phyloP scores from a whole-genome alignment of 148 eudicot genomes.

The Fagopyrum tataricum region DNA sequence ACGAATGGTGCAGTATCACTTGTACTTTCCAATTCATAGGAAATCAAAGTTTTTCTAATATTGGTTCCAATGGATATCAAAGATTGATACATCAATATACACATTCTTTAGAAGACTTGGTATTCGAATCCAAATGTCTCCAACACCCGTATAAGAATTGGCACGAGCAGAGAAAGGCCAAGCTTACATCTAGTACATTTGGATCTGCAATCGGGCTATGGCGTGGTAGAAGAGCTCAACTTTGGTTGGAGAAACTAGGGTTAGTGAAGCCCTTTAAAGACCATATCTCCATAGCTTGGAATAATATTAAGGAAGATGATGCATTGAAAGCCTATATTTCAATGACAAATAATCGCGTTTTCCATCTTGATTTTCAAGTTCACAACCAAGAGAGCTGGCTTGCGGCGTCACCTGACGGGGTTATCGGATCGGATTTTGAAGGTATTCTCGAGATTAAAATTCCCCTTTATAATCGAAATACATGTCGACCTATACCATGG shows the following conservation, averaged over 20 bases:
- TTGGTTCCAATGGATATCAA: neutral
- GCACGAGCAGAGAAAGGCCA: constrained; percentile 49
- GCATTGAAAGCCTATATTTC: constrained; percentile 63
- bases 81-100: neutral
- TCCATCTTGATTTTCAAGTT: constrained; percentile 45
- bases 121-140: constrained; percentile 31
- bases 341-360: constrained; percentile 46
- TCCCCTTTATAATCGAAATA: constrained; percentile 53
- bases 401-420: constrained; percentile 76
- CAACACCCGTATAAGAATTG: constrained; percentile 73
- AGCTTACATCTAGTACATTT: constrained; percentile 75
- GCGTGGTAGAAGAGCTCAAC: constrained; percentile 53
- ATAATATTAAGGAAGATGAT: constrained; percentile 63
- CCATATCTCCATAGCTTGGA: constrained; percentile 58
- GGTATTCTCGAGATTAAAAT: constrained; percentile 74
- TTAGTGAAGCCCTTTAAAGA: constrained; percentile 49
- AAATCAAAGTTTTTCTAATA: neutral
- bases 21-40: too few species aligned
- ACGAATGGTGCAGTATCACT: too few species aligned
- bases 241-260: constrained; percentile 77
- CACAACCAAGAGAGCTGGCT: constrained; percentile 52
- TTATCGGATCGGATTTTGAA: constrained; percentile 31
- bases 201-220: constrained; percentile 62
- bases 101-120: constrained; percentile 13
- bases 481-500: constrained; percentile 44